Percentiles rank a stretch among this genome's conserved stretches.
Evolutionary conservation across 768 basidiomycete genomes (phyloP).

Genomic region (Hebeloma cylindrosporum): DNA sequence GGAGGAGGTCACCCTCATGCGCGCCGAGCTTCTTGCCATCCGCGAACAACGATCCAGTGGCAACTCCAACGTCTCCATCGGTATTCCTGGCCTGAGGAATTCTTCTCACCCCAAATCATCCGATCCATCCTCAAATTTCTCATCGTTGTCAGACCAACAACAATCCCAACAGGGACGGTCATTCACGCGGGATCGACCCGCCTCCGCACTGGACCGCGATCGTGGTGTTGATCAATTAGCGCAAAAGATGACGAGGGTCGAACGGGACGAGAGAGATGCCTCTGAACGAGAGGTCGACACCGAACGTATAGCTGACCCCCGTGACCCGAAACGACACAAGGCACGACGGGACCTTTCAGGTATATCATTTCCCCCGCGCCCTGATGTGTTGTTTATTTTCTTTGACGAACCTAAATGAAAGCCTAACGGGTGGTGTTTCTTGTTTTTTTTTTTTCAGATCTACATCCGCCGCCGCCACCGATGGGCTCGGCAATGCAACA

Average conservation of each 20-base stretch:
- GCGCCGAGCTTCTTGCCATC: constrained; percentile 47
- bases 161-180: constrained; percentile 22
- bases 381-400: constrained; percentile 2
- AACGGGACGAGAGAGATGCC: not conserved
- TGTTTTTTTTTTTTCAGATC: constrained; percentile 7
- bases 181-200: constrained; percentile 15
- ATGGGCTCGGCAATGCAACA: constrained; percentile 12
- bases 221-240: constrained; percentile 34
- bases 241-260: constrained; percentile 24
- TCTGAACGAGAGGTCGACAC: constrained; percentile 36
- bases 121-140: constrained; percentile 13
- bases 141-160: constrained; percentile 5
- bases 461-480: constrained; percentile 15
- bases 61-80: constrained; percentile 9
- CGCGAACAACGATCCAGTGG: constrained; percentile 4
- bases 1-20: constrained; percentile 63
- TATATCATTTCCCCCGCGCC: constrained; percentile 13
- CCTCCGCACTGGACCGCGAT: constrained; percentile 6
- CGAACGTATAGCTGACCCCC: constrained; percentile 39
- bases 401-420: too few species aligned
- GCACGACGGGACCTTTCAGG: constrained; percentile 36
- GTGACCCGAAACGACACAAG: constrained; percentile 57
- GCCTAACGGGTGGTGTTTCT: constrained; percentile 2
- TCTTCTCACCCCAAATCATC: constrained; percentile 12
- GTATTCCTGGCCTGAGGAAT: constrained; percentile 8